phyloP scores from a whole-genome alignment of 2,329 filamentous ascomycete species.

The Paramyrothecium roridum region DNA sequence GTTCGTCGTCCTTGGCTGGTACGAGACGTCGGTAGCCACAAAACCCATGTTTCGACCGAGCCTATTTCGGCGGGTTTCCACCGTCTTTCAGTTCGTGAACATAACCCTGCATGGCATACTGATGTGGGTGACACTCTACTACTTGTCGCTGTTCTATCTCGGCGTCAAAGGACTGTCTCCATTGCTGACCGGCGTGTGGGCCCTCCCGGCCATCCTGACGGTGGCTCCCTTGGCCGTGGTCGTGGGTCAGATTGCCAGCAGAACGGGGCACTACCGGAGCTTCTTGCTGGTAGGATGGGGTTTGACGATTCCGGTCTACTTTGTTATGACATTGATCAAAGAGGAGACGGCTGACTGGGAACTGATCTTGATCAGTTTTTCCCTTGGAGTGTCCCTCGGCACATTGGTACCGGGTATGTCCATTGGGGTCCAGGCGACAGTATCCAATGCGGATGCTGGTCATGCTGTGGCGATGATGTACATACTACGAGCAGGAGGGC shows the following conservation, averaged over 20 bases:
- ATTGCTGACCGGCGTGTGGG: constrained; percentile 36
- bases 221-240: constrained; percentile 59
- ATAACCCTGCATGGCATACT: constrained; percentile 17
- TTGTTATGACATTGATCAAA: constrained; percentile 47
- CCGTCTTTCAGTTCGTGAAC: constrained; percentile 14
- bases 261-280: constrained; percentile 58
- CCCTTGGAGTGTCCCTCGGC: constrained; percentile 59
- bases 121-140: constrained; percentile 25
- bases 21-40: constrained; percentile 9
- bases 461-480: constrained; percentile 21
- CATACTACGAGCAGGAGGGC: constrained; percentile 19
- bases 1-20: constrained; percentile 26
- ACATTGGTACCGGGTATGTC: constrained; percentile 63
- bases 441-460: constrained; percentile 11
- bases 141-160: constrained; percentile 21
- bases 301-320: constrained; percentile 55
- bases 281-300: constrained; percentile 61
- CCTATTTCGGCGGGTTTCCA: constrained; percentile 15
- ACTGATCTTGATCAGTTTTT: constrained; percentile 61
- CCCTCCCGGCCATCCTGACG: constrained; percentile 59
- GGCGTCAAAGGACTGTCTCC: constrained; percentile 15
- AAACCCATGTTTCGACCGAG: constrained; percentile 18
- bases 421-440: constrained; percentile 58
- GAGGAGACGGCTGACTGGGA: constrained; percentile 43
- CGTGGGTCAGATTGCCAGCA: constrained; percentile 51